phyloP scores from a whole-genome alignment of 768 basidiomycete genomes.

The Cystoderma amianthinum region DNA sequence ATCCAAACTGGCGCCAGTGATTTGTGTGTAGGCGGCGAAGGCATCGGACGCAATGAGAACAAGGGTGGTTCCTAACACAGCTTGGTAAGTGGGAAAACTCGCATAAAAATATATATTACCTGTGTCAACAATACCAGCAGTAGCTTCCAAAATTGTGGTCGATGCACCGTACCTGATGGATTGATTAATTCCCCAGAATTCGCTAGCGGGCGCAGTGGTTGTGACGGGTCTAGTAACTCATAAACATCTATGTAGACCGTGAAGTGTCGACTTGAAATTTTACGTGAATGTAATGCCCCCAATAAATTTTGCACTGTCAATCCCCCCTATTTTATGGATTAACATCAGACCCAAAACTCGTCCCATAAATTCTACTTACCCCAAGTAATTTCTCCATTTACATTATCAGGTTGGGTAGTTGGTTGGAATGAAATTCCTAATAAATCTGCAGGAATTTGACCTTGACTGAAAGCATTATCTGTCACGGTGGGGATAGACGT shows the following conservation, averaged over 20 bases:
- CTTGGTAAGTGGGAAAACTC: constrained; percentile 4
- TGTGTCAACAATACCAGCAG: constrained; percentile 57
- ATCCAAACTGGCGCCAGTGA: constrained; percentile 38
- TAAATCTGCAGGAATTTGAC: constrained; percentile 27
- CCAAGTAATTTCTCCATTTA: constrained; percentile 54
- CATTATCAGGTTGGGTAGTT: constrained; percentile 19
- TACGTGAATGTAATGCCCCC: constrained; percentile 37
- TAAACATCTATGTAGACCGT: neutral
- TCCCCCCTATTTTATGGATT: constrained; percentile 25
- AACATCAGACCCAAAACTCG: constrained; percentile 7
- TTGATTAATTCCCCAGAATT: constrained; percentile 59
- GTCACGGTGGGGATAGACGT: constrained; percentile 46
- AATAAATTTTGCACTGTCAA: constrained; percentile 35
- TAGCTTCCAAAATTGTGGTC: constrained; percentile 33
- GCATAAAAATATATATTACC: constrained; percentile 17
- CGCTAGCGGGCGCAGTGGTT: constrained; percentile 31
- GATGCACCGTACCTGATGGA: constrained; percentile 39
- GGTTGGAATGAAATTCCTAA: constrained; percentile 51
- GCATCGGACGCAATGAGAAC: constrained; percentile 41
- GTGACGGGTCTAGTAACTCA: constrained; percentile 35
- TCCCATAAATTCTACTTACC: constrained; percentile 24
- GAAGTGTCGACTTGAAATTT: constrained; percentile 8
- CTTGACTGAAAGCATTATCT: constrained; percentile 39
- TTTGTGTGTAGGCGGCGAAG: constrained; percentile 31
- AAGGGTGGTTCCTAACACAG: constrained; percentile 38